These are phyloP conservation scores for Xylaria acuta DNA, from an alignment of 495 filamentous ascomycete genomes.

Conservation along the genomic window DNA sequence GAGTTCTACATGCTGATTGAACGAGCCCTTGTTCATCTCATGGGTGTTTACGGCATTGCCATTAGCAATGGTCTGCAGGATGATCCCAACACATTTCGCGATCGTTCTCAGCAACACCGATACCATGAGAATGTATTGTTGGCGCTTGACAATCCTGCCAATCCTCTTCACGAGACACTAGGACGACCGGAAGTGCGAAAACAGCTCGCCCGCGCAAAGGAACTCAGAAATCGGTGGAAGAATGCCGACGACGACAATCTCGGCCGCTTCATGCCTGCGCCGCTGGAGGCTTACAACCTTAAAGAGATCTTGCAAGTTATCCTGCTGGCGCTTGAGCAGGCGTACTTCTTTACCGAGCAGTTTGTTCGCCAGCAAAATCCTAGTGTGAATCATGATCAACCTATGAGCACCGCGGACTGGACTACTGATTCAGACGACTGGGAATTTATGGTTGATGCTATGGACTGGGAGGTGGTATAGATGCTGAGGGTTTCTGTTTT, in stretches of 20 bases:
- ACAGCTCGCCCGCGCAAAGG: constrained; percentile 65
- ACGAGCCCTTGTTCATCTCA: constrained; percentile 65
- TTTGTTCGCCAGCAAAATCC: constrained; percentile 45
- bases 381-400: constrained; percentile 4
- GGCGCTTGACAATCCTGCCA: constrained; percentile 55
- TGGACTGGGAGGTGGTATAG: constrained; percentile 68
- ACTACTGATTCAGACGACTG: constrained; percentile 51
- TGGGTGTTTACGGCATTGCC: constrained; percentile 61
- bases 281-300: constrained; percentile 62
- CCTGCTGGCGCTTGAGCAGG: constrained; percentile 48
- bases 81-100: constrained; percentile 1
- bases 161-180: constrained; percentile 59
- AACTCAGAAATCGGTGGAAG: constrained; percentile 72
- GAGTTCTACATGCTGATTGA: constrained; percentile 73
- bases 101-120: constrained; percentile 46
- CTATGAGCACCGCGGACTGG: constrained; percentile 21
- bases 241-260: constrained; percentile 53
- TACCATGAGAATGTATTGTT: constrained; percentile 71
- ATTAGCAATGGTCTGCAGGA: constrained; percentile 13
- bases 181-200: constrained; percentile 53
- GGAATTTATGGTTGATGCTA: constrained; percentile 69
- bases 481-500: background rate
- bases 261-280: constrained; percentile 40
- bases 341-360: constrained; percentile 39
- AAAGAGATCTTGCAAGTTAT: constrained; percentile 58